A percentile compares a stretch with the other conserved stretches of the same genome.
These are phyloP conservation scores for Eucalyptus cloeziana DNA, from an alignment of 345 rosid species.

Conservation along the genomic window DNA sequence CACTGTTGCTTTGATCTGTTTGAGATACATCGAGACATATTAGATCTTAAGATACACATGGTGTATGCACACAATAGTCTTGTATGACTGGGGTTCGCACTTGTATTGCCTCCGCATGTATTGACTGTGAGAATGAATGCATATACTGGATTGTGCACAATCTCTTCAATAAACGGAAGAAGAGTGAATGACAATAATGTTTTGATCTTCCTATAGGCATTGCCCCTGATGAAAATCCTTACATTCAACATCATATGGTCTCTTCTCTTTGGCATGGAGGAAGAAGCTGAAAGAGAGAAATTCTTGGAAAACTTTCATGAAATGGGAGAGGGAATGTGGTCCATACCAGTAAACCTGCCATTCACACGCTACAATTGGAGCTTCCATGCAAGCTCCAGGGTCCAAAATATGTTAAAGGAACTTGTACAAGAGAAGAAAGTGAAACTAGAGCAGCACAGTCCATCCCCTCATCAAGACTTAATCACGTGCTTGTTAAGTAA, in stretches of 20 bases:
- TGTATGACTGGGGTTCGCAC: background rate
- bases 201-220: constrained; percentile 6
- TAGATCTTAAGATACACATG: background rate
- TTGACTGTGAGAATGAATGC: background rate
- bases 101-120: background rate
- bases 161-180: background rate
- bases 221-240: constrained; percentile 38
- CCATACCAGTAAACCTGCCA: constrained; percentile 32
- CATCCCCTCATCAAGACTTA: constrained; percentile 21
- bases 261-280: constrained; percentile 29
- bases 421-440: constrained; percentile 21
- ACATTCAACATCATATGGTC: constrained; percentile 42
- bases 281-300: constrained; percentile 15
- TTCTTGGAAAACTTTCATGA: constrained; percentile 7
- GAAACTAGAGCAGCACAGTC: constrained; percentile 11
- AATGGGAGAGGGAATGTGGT: constrained; percentile 36
- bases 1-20: background rate
- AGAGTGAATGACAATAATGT: background rate
- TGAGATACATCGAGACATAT: background rate
- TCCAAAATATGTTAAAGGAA: constrained; percentile 5
- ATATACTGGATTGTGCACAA: background rate
- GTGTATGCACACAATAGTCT: background rate
- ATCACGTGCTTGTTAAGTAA: constrained; percentile 28
- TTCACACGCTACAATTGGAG: constrained; percentile 32
- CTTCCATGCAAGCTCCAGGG: constrained; percentile 19